These are phyloP conservation scores for Tetracladium setigerum DNA, from an alignment of 495 filamentous ascomycete genomes.

Conservation along the genomic window DNA sequence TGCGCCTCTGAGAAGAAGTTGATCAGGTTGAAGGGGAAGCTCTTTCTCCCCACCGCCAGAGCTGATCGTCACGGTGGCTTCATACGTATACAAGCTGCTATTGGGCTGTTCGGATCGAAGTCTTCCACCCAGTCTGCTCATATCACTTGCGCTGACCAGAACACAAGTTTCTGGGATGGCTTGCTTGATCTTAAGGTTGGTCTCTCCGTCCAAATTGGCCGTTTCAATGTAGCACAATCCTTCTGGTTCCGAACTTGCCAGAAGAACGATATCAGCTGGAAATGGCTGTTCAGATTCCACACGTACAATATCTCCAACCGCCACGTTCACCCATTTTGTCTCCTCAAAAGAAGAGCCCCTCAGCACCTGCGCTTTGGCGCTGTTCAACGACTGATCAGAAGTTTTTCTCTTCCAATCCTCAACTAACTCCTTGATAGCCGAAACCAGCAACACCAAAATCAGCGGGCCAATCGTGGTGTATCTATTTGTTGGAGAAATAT, in stretches of 20 bases:
- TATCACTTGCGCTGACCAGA: constrained; percentile 77
- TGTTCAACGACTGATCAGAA: constrained; percentile 82
- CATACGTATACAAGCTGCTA: constrained; percentile 97
- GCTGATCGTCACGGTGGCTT: constrained; percentile 90
- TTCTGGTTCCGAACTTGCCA: constrained; percentile 95
- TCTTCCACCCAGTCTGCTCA: constrained; percentile 79
- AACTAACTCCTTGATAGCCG: constrained; percentile 87
- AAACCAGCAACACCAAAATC: constrained; percentile 81
- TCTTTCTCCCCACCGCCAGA: constrained; percentile 95
- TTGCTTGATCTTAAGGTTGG: constrained; percentile 99
- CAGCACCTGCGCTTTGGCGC: constrained; percentile 77
- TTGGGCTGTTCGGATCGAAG: constrained; percentile 96
- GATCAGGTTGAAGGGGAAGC: constrained; percentile 61
- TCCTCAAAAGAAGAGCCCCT: constrained; percentile 80
- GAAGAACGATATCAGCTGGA: constrained; percentile 84
- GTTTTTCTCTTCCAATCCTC: constrained; percentile 89
- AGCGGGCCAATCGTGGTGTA: constrained; percentile 96
- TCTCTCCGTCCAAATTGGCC: constrained; percentile 96
- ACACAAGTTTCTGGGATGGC: constrained; percentile 88
- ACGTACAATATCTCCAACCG: constrained; percentile 88
- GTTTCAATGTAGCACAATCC: constrained; percentile 99
- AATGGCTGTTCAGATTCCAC: constrained; percentile 96
- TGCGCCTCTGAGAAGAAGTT: constrained; percentile 85
- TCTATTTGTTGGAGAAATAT: constrained; percentile 85
- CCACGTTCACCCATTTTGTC: constrained; percentile 86